phyloP scores from a whole-genome alignment of 805 yeast species.

The Saccharomycopsis sp. region DNA sequence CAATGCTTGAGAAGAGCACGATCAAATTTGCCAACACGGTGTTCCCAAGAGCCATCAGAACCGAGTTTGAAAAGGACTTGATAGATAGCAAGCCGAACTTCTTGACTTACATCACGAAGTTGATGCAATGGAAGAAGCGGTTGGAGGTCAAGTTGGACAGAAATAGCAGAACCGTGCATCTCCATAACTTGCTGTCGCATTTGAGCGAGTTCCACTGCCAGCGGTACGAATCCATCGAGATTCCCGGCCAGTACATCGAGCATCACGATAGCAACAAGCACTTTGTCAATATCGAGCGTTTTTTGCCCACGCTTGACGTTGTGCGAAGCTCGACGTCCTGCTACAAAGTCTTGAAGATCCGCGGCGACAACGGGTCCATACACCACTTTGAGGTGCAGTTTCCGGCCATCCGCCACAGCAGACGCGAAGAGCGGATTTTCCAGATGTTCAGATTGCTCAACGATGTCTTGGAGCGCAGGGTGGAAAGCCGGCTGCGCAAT shows the following conservation, averaged over 20 bases:
- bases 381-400: conserved; percentile 94
- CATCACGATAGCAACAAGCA: conserved; percentile 81
- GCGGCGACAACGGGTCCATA: conserved; percentile 88
- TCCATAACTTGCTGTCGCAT: conserved; percentile 91
- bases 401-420: conserved; percentile 95
- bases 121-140: conserved; percentile 88
- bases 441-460: conserved; percentile 87
- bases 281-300: conserved; percentile 87
- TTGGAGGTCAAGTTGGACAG: conserved; percentile 87
- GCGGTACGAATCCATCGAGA: conserved; percentile 93
- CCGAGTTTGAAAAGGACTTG: conserved; percentile 88
- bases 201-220: conserved; percentile 96
- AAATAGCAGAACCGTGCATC: conserved; percentile 65
- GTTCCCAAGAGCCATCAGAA: conserved; percentile 77
- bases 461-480: conserved; percentile 69
- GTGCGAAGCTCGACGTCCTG: conserved; percentile 88
- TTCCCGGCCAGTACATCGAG: conserved; percentile 92
- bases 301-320: conserved; percentile 79
- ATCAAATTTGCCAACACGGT: conserved; percentile 88
- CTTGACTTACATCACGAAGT: conserved; percentile 74
- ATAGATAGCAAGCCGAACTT: conserved; percentile 81
- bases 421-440: conserved; percentile 91
- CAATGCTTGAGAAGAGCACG: conserved; percentile 84
- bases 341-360: conserved; percentile 76
- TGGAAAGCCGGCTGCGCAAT: conserved; percentile 80